phyloP scores from a whole-genome alignment of 306 rosid genomes.

The Quercus engelmannii region DNA sequence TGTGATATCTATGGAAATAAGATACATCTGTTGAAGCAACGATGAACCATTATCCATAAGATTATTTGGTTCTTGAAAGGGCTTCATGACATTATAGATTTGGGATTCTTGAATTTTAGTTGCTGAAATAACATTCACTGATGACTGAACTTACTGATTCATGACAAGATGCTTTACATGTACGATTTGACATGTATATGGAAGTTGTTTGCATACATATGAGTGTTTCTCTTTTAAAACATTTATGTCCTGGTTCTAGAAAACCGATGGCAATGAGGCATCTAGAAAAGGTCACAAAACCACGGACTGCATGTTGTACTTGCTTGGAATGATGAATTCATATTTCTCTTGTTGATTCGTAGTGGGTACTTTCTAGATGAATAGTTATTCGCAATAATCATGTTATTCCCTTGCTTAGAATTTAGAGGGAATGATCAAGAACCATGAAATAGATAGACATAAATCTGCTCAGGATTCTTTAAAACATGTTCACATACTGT shows the following conservation, averaged over 20 bases:
- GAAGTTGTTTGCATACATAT: neutral
- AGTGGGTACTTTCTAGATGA: neutral
- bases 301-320: neutral
- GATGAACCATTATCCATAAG: neutral
- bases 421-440: neutral
- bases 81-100: neutral
- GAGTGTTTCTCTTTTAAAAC: neutral
- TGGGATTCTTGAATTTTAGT: neutral
- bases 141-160: neutral
- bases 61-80: neutral
- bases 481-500: neutral
- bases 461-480: slow-evolving; percentile 1
- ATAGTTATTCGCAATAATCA: neutral
- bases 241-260: neutral
- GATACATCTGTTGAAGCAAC: neutral
- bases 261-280: neutral
- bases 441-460: neutral
- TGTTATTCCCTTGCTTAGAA: neutral
- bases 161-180: neutral
- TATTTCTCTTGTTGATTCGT: neutral
- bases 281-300: neutral
- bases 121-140: neutral
- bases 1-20: no score
- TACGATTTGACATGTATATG: neutral
- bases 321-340: neutral